A percentile compares a stretch with the other conserved stretches of the same genome.
Conservation (phyloP, 352 stramenopile species). For the Phytophthora foliorum region DNA sequence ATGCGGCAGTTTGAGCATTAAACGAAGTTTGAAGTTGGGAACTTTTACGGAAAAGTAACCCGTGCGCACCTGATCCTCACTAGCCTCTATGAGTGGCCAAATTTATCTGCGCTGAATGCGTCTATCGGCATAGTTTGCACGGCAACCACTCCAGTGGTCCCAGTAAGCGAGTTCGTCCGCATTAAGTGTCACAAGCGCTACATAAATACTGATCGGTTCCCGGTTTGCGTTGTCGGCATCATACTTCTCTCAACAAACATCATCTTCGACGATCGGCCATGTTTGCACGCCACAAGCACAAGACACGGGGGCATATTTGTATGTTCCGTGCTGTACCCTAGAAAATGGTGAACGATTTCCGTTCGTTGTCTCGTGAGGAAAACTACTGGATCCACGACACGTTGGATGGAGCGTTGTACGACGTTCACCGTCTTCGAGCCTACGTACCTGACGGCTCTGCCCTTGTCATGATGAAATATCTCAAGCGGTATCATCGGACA, state of each 20-base stretch:
- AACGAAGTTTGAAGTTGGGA: no score
- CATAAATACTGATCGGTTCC: no score
- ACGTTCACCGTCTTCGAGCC: background rate
- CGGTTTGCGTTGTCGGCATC: background rate
- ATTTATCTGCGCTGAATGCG: no score
- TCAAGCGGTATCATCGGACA: background rate
- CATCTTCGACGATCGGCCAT: background rate
- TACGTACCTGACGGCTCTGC: background rate
- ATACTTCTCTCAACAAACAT: background rate
- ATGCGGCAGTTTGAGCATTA: no score
- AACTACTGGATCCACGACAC: background rate
- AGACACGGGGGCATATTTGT: background rate
- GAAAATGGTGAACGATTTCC: background rate
- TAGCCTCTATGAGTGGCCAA: no score
- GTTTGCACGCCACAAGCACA: background rate
- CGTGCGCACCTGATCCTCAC: no score
- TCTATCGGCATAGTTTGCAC: no score
- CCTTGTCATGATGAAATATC: no score
- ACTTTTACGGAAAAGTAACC: no score
- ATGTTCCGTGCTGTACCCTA: background rate
- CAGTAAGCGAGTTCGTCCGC: no score
- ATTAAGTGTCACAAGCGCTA: no score
- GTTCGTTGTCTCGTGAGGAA: constrained; percentile 1
- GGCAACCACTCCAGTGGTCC: no score
- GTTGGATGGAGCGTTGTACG: background rate